These are phyloP conservation scores for Solanum sejunctum DNA, from an alignment of 257 asterid genomes.

Conservation along the genomic window DNA sequence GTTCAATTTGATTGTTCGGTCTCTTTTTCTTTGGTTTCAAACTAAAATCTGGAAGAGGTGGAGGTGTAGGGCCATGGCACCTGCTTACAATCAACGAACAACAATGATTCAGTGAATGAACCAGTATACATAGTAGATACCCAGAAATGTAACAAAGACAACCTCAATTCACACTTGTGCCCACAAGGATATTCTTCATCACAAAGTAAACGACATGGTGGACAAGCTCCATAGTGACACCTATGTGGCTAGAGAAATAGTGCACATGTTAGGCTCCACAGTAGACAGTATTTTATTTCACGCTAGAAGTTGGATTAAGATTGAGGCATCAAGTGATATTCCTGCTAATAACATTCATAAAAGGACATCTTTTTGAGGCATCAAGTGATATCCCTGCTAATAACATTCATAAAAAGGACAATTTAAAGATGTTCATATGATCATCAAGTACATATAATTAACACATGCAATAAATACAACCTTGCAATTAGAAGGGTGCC, in stretches of 20 bases:
- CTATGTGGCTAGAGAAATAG: slow-evolving; percentile 62
- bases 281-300: background rate
- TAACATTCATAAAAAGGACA: background rate
- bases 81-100: slow-evolving; percentile 16
- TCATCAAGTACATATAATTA: background rate
- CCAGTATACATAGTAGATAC: slow-evolving; percentile 1
- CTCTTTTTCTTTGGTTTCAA: slow-evolving; percentile 84
- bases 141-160: background rate
- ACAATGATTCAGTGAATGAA: background rate
- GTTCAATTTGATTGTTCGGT: slow-evolving; percentile 31
- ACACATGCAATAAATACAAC: slow-evolving; percentile 19
- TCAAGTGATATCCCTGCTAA: background rate
- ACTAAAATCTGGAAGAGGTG: slow-evolving; percentile 70
- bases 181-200: slow-evolving; percentile 73
- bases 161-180: slow-evolving; percentile 82
- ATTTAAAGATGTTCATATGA: background rate
- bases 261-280: background rate
- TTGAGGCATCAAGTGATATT: background rate
- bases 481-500: slow-evolving; percentile 56
- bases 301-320: background rate
- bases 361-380: background rate
- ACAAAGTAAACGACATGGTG: slow-evolving; percentile 61
- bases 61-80: slow-evolving; percentile 92
- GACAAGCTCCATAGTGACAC: slow-evolving; percentile 96
- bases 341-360: background rate